These are phyloP conservation scores for Flaveria sonorensis DNA, from an alignment of 129 eudicot species.

Conservation along the genomic window DNA sequence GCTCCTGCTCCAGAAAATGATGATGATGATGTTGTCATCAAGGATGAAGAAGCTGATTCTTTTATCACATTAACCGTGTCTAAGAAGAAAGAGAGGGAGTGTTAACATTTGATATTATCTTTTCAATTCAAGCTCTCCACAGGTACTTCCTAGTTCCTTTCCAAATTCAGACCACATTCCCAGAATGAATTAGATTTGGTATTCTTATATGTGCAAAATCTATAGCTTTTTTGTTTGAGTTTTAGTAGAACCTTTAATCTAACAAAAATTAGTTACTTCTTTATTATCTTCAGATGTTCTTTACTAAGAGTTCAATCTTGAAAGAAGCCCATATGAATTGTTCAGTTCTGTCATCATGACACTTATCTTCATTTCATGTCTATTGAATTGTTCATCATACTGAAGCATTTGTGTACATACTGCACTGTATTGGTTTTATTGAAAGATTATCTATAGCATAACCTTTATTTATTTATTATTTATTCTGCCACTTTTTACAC, in stretches of 20 bases:
- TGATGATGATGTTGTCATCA: constrained; percentile 11
- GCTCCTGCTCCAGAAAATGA: background rate
- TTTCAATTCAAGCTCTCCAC: background rate
- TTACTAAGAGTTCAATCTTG: constrained; percentile 15
- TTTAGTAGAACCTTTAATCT: constrained; percentile 29
- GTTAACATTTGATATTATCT: constrained; percentile 20
- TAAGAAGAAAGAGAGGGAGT: constrained; percentile 23
- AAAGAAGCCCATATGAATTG: constrained; percentile 26
- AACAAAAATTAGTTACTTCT: constrained; percentile 32
- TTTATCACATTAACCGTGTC: constrained; percentile 33
- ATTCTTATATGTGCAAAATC: constrained; percentile 36
- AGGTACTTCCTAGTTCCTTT: constrained; percentile 20
- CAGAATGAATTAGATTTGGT: constrained; percentile 18
- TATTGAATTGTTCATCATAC: background rate
- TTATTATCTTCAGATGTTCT: constrained; percentile 11
- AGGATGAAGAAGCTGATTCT: constrained; percentile 12
- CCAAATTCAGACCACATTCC: background rate
- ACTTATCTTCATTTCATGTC: background rate
- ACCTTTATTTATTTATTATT: background rate
- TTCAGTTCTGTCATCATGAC: constrained; percentile 4
- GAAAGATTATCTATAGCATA: background rate
- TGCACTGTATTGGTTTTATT: constrained; percentile 6
- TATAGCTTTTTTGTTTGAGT: constrained; percentile 19
- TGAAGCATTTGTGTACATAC: constrained; percentile 1
- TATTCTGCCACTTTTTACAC: background rate